Conservation (phyloP, 2,329 filamentous ascomycete species). For the Scedosporium apiospermum region DNA sequence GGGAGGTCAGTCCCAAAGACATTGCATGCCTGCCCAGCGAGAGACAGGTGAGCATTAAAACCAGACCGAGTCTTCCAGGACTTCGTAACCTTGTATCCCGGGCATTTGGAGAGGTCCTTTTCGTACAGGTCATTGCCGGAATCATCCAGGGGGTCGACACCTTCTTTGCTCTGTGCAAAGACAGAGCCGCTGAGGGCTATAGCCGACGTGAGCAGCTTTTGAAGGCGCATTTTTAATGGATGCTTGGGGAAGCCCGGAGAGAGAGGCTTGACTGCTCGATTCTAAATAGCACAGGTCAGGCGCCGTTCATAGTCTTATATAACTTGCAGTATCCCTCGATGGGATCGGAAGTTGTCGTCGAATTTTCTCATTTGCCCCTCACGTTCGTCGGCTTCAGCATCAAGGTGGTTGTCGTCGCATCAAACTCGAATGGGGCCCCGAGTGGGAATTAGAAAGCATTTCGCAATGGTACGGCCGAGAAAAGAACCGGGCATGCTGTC, state of each 20-base stretch:
- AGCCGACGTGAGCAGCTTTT: not conserved
- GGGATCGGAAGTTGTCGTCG: not conserved
- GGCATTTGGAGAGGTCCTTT: constrained; percentile 29
- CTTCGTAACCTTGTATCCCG: constrained; percentile 55
- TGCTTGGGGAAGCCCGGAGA: not conserved
- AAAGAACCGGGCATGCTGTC: not conserved
- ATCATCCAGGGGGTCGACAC: not conserved
- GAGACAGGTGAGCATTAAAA: constrained; percentile 29
- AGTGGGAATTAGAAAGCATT: not conserved
- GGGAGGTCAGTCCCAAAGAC: constrained; percentile 14
- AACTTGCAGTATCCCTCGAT: not conserved
- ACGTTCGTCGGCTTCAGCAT: not conserved
- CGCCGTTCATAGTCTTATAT: not conserved
- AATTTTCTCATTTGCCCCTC: not conserved
- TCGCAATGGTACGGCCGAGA: not conserved
- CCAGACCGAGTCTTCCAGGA: constrained; percentile 37
- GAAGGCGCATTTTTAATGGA: not conserved
- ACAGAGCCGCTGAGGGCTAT: not conserved
- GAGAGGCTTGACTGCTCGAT: not conserved
- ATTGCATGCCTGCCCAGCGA: constrained; percentile 16
- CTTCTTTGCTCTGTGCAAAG: constrained; percentile 1
- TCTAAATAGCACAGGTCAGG: not conserved
- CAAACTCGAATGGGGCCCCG: not conserved
- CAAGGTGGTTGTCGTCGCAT: not conserved
- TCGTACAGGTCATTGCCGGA: constrained; percentile 3